Conservation (phyloP, 73 alveolate genomes). For the Stentor roeselii region DNA sequence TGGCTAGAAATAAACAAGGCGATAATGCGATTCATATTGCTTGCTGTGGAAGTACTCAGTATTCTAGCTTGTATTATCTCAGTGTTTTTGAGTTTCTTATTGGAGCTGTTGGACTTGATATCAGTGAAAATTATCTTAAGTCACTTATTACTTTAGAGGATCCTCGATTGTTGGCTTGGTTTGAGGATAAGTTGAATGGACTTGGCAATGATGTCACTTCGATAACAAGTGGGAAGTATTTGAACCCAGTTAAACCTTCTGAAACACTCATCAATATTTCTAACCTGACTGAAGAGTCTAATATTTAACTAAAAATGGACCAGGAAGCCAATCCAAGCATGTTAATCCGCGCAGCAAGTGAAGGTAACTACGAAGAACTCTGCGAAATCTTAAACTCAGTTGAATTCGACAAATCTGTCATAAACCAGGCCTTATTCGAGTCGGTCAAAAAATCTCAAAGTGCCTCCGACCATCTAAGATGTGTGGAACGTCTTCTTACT, state of each 20-base stretch:
- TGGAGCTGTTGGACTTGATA: not conserved
- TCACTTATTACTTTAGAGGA: not conserved
- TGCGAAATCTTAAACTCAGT: not conserved
- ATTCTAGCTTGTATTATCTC: not conserved
- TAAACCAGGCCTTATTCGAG: not conserved
- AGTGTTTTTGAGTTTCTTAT: not conserved
- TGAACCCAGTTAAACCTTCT: too few species aligned
- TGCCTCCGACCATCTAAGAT: constrained; percentile 2
- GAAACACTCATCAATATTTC: too few species aligned
- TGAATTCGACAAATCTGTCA: not conserved
- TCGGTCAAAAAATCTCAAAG: constrained; percentile 8
- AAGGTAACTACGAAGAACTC: constrained; percentile 21
- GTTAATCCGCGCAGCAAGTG: constrained; percentile 20
- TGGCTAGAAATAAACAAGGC: not conserved
- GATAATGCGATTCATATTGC: not conserved
- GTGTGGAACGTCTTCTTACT: constrained; percentile 13
- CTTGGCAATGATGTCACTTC: too few species aligned
- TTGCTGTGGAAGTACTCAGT: not conserved
- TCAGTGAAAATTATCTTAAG: too few species aligned
- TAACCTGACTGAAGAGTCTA: too few species aligned
- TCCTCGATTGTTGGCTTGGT: too few species aligned
- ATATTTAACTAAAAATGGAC: constrained; percentile 1
- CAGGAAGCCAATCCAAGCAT: not conserved
- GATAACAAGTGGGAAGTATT: too few species aligned
- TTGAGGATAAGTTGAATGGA: too few species aligned